Conservation (phyloP, 805 yeast genomes). For the Starmerella etchellsii region DNA sequence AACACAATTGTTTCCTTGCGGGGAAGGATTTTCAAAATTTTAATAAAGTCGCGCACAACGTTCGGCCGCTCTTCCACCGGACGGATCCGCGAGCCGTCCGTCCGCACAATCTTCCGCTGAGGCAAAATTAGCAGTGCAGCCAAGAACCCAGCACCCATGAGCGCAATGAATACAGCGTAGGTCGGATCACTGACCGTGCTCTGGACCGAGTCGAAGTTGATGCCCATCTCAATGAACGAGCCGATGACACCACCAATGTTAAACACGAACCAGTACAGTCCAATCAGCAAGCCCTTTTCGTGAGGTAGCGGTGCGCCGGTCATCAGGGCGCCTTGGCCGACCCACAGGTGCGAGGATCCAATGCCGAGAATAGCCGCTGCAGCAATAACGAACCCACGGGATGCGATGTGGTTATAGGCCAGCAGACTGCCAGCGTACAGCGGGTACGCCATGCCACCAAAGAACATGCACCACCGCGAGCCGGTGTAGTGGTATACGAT, state of each 20-base stretch:
- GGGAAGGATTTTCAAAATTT: constrained; percentile 32
- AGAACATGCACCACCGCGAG: constrained; percentile 27
- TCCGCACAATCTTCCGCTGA: constrained; percentile 9
- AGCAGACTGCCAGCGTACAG: constrained; percentile 42
- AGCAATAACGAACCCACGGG: constrained; percentile 41
- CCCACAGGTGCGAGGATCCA: constrained; percentile 45
- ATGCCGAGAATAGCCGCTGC: constrained; percentile 48
- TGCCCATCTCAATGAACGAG: constrained; percentile 42
- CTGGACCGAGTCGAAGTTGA: constrained; percentile 32
- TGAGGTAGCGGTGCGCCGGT: constrained; percentile 43
- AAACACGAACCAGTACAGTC: constrained; percentile 47
- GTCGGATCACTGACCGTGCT: constrained; percentile 38
- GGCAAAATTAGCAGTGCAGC: constrained; percentile 22
- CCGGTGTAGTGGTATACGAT: constrained; percentile 25
- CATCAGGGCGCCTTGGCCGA: constrained; percentile 45
- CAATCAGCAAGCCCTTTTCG: constrained; percentile 40
- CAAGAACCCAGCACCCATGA: constrained; percentile 38
- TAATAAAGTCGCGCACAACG: constrained; percentile 34
- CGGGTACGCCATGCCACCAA: constrained; percentile 46
- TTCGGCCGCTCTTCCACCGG: constrained; percentile 10
- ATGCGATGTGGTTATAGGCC: constrained; percentile 35
- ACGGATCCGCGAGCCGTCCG: constrained; percentile 11
- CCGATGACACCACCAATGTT: constrained; percentile 54
- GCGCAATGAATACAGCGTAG: constrained; percentile 41
- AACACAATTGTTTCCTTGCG: constrained; percentile 32